Evolutionary conservation across 768 basidiomycete species (phyloP), one percentile per base, ranked within the genome.

Genomic region (Tephrocybe sp.): DNA sequence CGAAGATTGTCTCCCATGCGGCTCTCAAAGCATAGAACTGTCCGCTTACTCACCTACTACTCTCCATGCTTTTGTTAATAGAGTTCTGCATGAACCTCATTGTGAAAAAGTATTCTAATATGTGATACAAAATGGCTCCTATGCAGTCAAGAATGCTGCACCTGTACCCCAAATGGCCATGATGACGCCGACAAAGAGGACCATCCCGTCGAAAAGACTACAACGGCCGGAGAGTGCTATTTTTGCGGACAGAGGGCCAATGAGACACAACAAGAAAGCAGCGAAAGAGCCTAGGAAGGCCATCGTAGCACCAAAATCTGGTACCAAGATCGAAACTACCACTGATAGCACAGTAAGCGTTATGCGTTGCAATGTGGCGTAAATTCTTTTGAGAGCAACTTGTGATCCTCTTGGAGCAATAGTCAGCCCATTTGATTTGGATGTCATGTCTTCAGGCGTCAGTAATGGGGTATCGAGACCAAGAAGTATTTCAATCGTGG

Each of bases 231-330:
- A 71, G 50, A 92, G 69, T 43, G 73, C 75, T 13, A 86, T 70
- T 63, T 89, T 89, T 4, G 87, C 87, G 20, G 79, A 72, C 34
- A 95, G 72, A 4, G 92, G 94, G 9, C 86, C 82, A 52, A 91
- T 83, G 19, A 89, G 78, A 54, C 87, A 89, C 19, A 92, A 76
- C 60, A 84, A 70, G 56, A 84, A 84, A 0, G 92, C 88, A 32
- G 86, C 84, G 65, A 92, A 92, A n/a, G 90, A 85, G 2, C 95
- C 95, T 46, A 98, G 72, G 66, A 97, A 89, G 1, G 92, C 89
- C 89, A 94, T 92, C 67, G 87, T 72, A 4, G 83, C 76, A 55
- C 85, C 83, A 67, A 95, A 95, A 48, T 89, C 80, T 5, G 92
- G 92, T 17, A 94, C 66, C 45, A 80, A 63, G 51, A 92, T 85